Conservation (phyloP, 169 alveolate genomes). For the Miamiensis avidus region DNA sequence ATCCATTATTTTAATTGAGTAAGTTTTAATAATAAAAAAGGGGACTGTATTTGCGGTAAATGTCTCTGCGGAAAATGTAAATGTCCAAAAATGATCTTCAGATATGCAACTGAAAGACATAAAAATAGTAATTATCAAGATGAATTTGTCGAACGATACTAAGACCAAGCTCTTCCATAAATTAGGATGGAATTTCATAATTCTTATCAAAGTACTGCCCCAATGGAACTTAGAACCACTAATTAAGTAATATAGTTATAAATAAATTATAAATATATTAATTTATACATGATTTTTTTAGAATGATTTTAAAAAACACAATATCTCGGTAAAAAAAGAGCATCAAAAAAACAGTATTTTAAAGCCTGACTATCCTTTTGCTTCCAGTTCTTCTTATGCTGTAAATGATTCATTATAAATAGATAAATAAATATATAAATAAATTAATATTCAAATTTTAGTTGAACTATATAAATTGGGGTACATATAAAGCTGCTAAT, state of each 20-base stretch:
- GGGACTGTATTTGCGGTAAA: conserved; percentile 17
- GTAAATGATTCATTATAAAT: background rate
- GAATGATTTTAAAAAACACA: too few species aligned
- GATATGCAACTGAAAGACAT: background rate
- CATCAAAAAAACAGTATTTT: too few species aligned
- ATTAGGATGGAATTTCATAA: conserved; percentile 11
- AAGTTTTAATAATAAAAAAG: background rate
- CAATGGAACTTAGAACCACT: background rate
- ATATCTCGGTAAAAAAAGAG: too few species aligned
- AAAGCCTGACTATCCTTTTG: background rate
- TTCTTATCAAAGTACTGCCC: background rate
- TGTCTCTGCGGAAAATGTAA: conserved; percentile 17
- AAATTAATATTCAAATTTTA: too few species aligned
- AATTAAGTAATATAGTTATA: background rate
- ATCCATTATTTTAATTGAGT: too few species aligned
- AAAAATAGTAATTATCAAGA: background rate
- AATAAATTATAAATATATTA: background rate
- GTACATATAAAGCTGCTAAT: background rate
- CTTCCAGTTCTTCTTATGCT: background rate
- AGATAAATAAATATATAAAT: too few species aligned
- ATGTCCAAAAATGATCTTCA: background rate
- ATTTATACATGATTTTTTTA: background rate
- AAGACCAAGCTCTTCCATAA: background rate
- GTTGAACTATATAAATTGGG: background rate
- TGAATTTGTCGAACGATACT: background rate